phyloP scores from a whole-genome alignment of 495 filamentous ascomycete species.

The Daldinia loculata region DNA sequence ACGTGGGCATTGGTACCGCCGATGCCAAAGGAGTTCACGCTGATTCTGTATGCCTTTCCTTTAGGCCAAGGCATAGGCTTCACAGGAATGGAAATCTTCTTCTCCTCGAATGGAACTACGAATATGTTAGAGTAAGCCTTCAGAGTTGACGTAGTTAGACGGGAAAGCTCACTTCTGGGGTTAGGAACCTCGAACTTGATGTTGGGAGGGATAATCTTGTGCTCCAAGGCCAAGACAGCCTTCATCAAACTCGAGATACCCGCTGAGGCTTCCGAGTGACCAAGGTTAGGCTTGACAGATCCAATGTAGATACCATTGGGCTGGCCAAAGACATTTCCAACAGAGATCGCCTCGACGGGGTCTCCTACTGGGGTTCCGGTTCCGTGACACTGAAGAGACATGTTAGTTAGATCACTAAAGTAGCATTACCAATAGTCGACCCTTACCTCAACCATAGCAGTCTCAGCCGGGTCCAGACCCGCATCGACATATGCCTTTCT shows the following conservation, averaged over 20 bases:
- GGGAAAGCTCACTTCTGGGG: constrained; percentile 2
- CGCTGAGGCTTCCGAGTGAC: constrained; percentile 50
- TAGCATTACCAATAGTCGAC: neutral
- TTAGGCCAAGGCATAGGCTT: constrained; percentile 35
- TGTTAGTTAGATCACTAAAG: neutral
- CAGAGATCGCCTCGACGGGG: constrained; percentile 52
- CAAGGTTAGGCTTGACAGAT: constrained; percentile 30
- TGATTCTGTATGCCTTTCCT: constrained; percentile 20
- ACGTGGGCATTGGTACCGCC: constrained; percentile 48
- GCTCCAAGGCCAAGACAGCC: neutral
- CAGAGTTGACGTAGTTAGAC: no score
- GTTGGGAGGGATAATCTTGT: neutral
- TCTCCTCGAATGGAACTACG: neutral
- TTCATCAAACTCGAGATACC: constrained; percentile 56
- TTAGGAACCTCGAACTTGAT: constrained; percentile 14
- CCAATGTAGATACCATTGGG: neutral
- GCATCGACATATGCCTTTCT: constrained; percentile 48
- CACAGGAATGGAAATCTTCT: constrained; percentile 1
- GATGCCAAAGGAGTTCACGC: constrained; percentile 47
- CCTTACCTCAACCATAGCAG: constrained; percentile 54
- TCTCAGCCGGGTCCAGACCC: constrained; percentile 46
- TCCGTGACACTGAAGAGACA: constrained; percentile 46
- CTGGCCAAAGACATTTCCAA: constrained; percentile 25
- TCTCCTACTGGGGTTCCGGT: constrained; percentile 63
- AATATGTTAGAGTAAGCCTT: neutral